Evolutionary conservation across 441 rosid species (phyloP).

Genomic region (Metrosideros polymorpha): DNA sequence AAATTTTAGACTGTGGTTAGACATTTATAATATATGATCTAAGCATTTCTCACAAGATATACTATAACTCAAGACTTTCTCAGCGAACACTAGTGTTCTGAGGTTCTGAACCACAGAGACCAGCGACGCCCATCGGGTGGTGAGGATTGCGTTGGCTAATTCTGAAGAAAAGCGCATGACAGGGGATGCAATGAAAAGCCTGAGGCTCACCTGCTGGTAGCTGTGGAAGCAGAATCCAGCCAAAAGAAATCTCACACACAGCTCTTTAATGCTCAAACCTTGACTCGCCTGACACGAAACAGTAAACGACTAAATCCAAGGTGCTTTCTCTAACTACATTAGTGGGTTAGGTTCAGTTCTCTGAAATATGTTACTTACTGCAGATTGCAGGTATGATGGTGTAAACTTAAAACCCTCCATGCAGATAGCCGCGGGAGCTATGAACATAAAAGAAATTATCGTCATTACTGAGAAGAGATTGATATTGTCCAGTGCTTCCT

Average conservation of each 20-base stretch:
- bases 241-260: constrained; percentile 33
- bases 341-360: background rate
- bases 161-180: background rate
- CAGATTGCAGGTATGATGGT: constrained; percentile 35
- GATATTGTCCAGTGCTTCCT: constrained; percentile 60
- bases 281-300: constrained; percentile 37
- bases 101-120: background rate
- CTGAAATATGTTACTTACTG: constrained; percentile 25
- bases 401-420: constrained; percentile 42
- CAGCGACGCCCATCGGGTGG: background rate
- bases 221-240: constrained; percentile 55
- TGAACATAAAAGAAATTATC: constrained; percentile 35
- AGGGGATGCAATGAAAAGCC: background rate
- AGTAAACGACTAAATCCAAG: background rate
- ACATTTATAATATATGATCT: background rate
- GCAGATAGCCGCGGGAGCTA: constrained; percentile 42
- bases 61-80: background rate
- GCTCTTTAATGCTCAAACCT: constrained; percentile 31
- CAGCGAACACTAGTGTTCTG: background rate
- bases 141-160: background rate
- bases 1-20: background rate
- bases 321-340: background rate
- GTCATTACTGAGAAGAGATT: constrained; percentile 59
- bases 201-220: constrained; percentile 46
- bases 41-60: background rate